These are phyloP conservation scores for Hyaloperonospora arabidopsidis DNA, from an alignment of 352 stramenopile genomes.

Conservation along the genomic window DNA sequence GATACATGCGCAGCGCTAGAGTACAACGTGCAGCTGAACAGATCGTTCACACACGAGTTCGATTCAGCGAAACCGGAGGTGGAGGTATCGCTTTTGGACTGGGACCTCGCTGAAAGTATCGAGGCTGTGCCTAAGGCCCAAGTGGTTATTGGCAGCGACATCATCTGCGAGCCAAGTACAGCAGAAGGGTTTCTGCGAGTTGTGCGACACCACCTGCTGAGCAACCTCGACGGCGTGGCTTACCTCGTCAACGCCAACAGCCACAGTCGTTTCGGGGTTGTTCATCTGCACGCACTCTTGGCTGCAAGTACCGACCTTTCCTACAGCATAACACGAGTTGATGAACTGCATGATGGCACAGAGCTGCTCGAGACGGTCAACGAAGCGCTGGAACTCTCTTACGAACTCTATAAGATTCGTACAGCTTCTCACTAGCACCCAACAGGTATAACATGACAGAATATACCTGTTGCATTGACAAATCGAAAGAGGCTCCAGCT, in stretches of 20 bases:
- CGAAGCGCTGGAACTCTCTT: constrained; percentile 70
- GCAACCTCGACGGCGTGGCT: constrained; percentile 39
- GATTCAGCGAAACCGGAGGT: constrained; percentile 47
- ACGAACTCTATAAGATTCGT: constrained; percentile 85
- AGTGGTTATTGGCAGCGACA: constrained; percentile 78
- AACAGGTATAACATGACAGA: no score
- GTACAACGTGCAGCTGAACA: constrained; percentile 80
- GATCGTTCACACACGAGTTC: constrained; percentile 57
- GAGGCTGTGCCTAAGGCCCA: constrained; percentile 51
- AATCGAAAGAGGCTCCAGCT: no score
- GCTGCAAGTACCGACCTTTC: constrained; percentile 44
- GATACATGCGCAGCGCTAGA: constrained; percentile 67
- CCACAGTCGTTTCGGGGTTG: constrained; percentile 79
- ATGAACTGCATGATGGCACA: constrained; percentile 43
- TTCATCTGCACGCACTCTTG: constrained; percentile 61
- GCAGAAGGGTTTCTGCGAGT: constrained; percentile 82
- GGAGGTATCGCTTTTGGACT: constrained; percentile 57
- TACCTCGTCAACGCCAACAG: constrained; percentile 85
- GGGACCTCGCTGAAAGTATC: constrained; percentile 67
- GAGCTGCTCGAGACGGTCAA: constrained; percentile 68
- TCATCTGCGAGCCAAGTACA: constrained; percentile 83
- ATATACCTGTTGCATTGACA: no score
- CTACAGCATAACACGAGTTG: constrained; percentile 65
- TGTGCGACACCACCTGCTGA: constrained; percentile 47
- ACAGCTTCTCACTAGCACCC: constrained; percentile 7